phyloP scores from a whole-genome alignment of 768 basidiomycete species.

The Suillus subalutaceus region DNA sequence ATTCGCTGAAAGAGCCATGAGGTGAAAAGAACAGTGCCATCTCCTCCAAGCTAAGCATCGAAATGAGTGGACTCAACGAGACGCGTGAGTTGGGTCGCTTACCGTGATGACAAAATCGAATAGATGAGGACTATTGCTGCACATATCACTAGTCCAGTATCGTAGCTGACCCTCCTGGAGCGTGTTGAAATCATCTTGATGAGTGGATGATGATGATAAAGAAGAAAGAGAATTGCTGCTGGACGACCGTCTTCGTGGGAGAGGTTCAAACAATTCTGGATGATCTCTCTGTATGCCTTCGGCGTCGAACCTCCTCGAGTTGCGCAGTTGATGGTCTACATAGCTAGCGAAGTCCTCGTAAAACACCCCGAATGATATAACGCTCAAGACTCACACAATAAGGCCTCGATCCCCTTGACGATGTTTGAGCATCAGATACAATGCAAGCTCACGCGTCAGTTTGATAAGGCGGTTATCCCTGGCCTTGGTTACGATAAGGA shows the following conservation, averaged over 20 bases:
- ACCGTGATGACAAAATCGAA: slow-evolving; percentile 99
- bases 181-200: slow-evolving; percentile 40
- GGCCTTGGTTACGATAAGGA: slow-evolving; percentile 97
- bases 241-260: slow-evolving; percentile 75
- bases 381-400: slow-evolving; percentile 66
- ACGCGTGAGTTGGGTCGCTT: slow-evolving; percentile 34
- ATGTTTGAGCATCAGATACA: slow-evolving; percentile 94
- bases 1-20: slow-evolving; percentile 99
- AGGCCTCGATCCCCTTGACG: slow-evolving; percentile 72
- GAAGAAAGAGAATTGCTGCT: slow-evolving; percentile 66
- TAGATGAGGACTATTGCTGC: slow-evolving; percentile 83
- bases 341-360: slow-evolving; percentile 55
- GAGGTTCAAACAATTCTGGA: slow-evolving; percentile 85
- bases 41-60: slow-evolving; percentile 81
- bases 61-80: slow-evolving; percentile 17
- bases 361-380: slow-evolving; percentile 15
- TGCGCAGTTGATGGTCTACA: slow-evolving; percentile 88
- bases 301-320: slow-evolving; percentile 93
- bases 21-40: slow-evolving; percentile 97
- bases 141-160: slow-evolving; percentile 99
- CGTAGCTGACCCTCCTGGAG: slow-evolving; percentile 87
- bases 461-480: slow-evolving; percentile 96
- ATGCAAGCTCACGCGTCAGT: slow-evolving; percentile 89
- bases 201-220: slow-evolving; percentile 46
- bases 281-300: slow-evolving; percentile 83